Conservation (phyloP, 2,329 filamentous ascomycete genomes). For the Ophiocordyceps camponoti-floridani region DNA sequence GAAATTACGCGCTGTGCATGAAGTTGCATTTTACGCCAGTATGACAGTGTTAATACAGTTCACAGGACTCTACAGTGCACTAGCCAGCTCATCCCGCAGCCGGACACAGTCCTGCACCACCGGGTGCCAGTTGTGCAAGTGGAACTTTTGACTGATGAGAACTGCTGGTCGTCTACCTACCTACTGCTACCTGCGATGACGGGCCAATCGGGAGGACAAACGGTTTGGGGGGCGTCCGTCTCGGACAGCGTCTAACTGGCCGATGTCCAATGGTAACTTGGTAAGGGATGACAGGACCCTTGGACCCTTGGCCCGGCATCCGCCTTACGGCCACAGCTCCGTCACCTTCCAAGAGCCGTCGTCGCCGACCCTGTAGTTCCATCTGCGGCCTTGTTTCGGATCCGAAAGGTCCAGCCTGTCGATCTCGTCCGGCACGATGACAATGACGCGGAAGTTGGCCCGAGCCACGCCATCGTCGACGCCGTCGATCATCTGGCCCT, state of each 20-base stretch:
- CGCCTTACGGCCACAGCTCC: constrained; percentile 47
- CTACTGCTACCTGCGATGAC: not conserved
- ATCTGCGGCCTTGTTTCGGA: constrained; percentile 42
- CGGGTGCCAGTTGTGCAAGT: not conserved
- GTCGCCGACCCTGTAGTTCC: constrained; percentile 41
- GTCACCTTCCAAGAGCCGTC: constrained; percentile 43
- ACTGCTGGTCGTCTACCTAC: no score
- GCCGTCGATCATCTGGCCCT: constrained; percentile 50
- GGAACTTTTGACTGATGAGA: not conserved
- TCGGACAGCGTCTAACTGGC: no score
- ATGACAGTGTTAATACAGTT: no score
- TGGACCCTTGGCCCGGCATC: no score
- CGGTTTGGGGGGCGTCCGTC: no score
- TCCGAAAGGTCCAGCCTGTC: constrained; percentile 58
- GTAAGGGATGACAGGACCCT: no score
- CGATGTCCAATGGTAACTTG: no score
- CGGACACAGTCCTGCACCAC: not conserved
- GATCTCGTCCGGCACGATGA: constrained; percentile 62
- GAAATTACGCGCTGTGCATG: no score
- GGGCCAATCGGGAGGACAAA: not conserved
- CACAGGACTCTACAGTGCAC: not conserved
- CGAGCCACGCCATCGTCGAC: constrained; percentile 54
- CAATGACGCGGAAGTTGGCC: constrained; percentile 64
- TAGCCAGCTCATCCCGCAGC: not conserved
- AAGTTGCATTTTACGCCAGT: no score